Base-by-base conservation (phyloP, 805 yeast genomes). In the Maudiozyma turicensis region DNA sequence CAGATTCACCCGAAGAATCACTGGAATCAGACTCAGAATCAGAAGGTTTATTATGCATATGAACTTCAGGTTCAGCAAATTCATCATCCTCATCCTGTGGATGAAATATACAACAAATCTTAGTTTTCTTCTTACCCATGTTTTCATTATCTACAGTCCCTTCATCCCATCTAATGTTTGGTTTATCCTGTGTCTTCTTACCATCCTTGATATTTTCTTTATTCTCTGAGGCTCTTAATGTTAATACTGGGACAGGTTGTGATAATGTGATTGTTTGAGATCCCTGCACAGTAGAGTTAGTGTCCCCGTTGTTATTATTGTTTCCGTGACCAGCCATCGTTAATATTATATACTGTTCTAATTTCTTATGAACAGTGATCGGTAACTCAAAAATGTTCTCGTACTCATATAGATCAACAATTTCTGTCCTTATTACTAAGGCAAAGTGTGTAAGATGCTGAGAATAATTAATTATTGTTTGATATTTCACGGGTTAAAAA, bases 141-240 rank as follows among this genome's bases (percentile, higher is more conserved):
- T 85, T 68, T 67, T 91, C 99, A 64, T 91, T 91, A 64, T 91
- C 98, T 5, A 93, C 74, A 3, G 87, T 90, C 43, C 82, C 95
- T 37, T 84, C 86, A 7, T 82, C 73, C 96, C 97, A 91, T 47
- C 80, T 73, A 0, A 91, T 96, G 40, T 77, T 73, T 10, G 80
- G 34, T 31, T 38, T 47, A 5, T 26, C 28, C 3, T n/a, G 14
- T 33, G 20, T 73, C 47, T 74, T 68, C 32, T 35, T 52, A 46
- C 26, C 40, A 13, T 40, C 28, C 52, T 50, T 45, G 31, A 40
- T 41, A 44, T 48, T 45, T 31, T 15, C 41, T 32, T 35, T 33
- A 31, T 26, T 39, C 44, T n/a, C 31, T 13, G 47, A 48, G 11
- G 60, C 63, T 31, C 64, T 58, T 15, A 63, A 58, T 43, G 61